A percentile compares a stretch with the other conserved stretches of the same genome.
Evolutionary conservation across 2,329 filamentous ascomycete species (phyloP).

Genomic region (Sarocladium strictum): DNA sequence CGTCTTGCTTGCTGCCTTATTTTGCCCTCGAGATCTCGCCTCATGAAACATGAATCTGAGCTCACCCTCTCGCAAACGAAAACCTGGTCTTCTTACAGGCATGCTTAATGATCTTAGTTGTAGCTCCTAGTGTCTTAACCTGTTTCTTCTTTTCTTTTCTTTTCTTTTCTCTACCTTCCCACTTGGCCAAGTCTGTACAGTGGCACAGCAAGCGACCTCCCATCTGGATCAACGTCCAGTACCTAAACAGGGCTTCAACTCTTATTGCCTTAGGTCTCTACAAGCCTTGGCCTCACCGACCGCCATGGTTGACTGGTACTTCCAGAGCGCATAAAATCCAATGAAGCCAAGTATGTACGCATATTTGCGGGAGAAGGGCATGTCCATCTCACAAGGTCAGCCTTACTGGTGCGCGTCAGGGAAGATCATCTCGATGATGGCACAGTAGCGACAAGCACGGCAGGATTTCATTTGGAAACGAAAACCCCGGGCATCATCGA

Average conservation of each 20-base stretch:
- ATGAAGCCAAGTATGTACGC: slow-evolving; percentile 56
- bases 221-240: slow-evolving; percentile 46
- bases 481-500: no score
- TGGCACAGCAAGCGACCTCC: slow-evolving; percentile 50
- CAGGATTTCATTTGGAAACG: neutral
- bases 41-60: neutral
- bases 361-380: neutral
- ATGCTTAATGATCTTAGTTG: slow-evolving; percentile 43
- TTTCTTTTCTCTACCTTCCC: no score
- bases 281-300: slow-evolving; percentile 47
- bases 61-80: neutral
- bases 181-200: slow-evolving; percentile 39
- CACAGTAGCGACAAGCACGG: neutral
- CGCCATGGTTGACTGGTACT: slow-evolving; percentile 47
- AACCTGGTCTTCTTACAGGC: slow-evolving; percentile 42
- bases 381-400: no score
- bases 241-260: slow-evolving; percentile 42
- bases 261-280: slow-evolving; percentile 40
- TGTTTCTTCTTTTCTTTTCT: no score
- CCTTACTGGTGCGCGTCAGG: neutral
- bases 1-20: no score
- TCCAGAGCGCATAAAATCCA: slow-evolving; percentile 50
- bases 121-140: no score
- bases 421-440: neutral
- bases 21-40: no score